Percentiles rank a stretch among this genome's conserved stretches.
phyloP scores from a whole-genome alignment of 2,329 filamentous ascomycete genomes.

The Calycina marina region DNA sequence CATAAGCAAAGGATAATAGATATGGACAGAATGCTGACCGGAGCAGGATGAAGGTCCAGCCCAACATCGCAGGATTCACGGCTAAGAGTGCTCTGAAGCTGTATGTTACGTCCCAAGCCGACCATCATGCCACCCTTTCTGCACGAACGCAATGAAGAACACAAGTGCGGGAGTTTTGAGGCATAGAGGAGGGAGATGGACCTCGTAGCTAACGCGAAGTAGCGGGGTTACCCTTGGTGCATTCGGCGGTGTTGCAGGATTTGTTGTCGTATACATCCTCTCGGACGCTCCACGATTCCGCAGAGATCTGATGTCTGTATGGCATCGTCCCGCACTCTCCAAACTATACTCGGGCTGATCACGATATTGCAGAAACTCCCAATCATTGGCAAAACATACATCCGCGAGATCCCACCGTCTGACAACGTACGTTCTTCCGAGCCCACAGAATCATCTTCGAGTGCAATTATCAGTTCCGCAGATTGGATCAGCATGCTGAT shows the following conservation, averaged over 20 bases:
- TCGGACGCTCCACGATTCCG: slow-evolving; percentile 48
- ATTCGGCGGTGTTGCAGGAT: slow-evolving; percentile 40
- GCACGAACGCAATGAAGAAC: neutral
- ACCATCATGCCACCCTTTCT: neutral
- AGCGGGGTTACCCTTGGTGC: slow-evolving; percentile 38
- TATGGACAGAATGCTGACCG: slow-evolving; percentile 5
- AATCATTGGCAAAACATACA: slow-evolving; percentile 34
- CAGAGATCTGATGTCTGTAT: slow-evolving; percentile 42
- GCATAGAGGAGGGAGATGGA: neutral
- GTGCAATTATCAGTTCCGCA: too few relatives aligned
- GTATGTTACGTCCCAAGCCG: slow-evolving; percentile 25
- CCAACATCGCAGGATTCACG: slow-evolving; percentile 39
- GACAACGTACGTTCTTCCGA: slow-evolving; percentile 39
- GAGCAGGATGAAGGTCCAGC: slow-evolving; percentile 42
- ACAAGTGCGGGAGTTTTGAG: neutral
- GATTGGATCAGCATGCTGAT: too few relatives aligned
- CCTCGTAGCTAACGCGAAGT: slow-evolving; percentile 3
- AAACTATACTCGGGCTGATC: slow-evolving; percentile 2
- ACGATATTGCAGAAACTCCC: slow-evolving; percentile 35
- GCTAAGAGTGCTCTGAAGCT: slow-evolving; percentile 30
- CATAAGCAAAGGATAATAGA: neutral
- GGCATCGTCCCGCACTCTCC: slow-evolving; percentile 6
- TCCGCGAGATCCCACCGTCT: slow-evolving; percentile 39
- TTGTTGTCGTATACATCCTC: slow-evolving; percentile 43
- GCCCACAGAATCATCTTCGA: neutral